These are phyloP conservation scores for Pichia cactophila DNA, from an alignment of 1,139 yeast species.

Conservation along the genomic window DNA sequence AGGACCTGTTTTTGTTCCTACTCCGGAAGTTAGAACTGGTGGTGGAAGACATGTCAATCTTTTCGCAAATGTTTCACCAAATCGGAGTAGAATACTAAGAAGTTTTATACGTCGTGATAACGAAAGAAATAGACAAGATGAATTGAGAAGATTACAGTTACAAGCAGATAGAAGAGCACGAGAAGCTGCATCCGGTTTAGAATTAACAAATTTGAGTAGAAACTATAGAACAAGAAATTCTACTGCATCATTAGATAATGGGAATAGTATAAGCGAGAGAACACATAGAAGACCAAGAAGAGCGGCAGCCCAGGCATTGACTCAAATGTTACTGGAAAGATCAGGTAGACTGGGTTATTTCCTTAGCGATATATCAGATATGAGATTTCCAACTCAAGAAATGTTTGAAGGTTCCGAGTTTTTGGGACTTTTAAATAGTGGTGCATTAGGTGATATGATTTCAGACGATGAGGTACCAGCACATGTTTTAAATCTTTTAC, in stretches of 20 bases:
- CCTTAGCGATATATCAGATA: background rate
- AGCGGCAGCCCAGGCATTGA: background rate
- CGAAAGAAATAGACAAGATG: conserved; percentile 1
- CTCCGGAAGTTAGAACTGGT: conserved; percentile 3
- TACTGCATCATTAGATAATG: background rate
- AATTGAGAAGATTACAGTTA: conserved; percentile 3
- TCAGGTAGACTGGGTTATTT: background rate
- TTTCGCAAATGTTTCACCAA: background rate
- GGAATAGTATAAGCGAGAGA: background rate
- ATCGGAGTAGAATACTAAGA: background rate
- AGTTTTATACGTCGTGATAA: background rate
- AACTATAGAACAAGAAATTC: background rate
- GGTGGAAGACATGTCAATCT: conserved; percentile 2
- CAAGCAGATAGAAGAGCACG: conserved; percentile 9
- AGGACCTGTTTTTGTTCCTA: conserved; percentile 10
- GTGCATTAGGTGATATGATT: background rate
- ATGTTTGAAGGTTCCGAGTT: background rate
- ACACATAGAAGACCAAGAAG: conserved; percentile 2
- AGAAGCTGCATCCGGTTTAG: conserved; percentile 5
- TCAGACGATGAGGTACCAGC: conserved; percentile 28
- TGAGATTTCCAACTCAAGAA: background rate
- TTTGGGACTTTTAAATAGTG: conserved; percentile 1
- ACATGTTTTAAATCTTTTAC: conserved; percentile 29
- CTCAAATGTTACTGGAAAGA: background rate
- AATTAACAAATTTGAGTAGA: background rate